Base-by-base conservation (phyloP, 1,284 basidiomycete genomes). In the Lentinula novae-zelandiae region DNA sequence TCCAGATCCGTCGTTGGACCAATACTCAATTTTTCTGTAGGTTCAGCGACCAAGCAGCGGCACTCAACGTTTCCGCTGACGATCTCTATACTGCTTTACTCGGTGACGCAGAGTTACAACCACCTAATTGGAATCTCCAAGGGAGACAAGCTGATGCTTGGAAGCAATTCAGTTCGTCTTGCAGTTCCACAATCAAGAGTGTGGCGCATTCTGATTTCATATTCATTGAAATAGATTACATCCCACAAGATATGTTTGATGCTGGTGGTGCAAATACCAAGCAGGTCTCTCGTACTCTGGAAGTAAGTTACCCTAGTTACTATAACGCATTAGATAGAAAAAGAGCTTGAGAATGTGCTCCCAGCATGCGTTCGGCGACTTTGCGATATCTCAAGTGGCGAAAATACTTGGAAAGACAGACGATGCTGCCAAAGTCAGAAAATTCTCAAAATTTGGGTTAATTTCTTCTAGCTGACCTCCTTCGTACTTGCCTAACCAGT, bases 341-440 rank as follows among this genome's bases (percentile, higher is more conserved):
- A 27, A 3, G 27, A 3, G 27, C 27, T 27, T 27, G 27, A 27
- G 3, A 27, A 27, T 27, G 27, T 7, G n/a, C 51, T 52, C 44
- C 4, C 40, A 86, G 84, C 78, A 85, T 63, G 77, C 84, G 0
- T 86, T 85, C 67, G 77, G 77, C 55, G 84, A 90, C 67, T 90
- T 90, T 66, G 72, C 82, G 4, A 82, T 87, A 58, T 80, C 84
- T 2, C 84, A 86, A 74, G 84, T 86, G 15, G 82, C 85, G 0
- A 81, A 80, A 64, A 66, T 78, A 5, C 72, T 86, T 6, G 80
- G 80, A 17, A 80, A 78, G 54, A 73, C 69, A 0, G 73, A 69
- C 12, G 84, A 85, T 66, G 76, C 71, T 31, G 63, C 68, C 34
- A 85, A 85, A 74, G 84, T 83, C 56, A 3, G 63, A 46, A 9